Base-by-base conservation (phyloP, 306 rosid species). In the Leucaena leucocephala region DNA sequence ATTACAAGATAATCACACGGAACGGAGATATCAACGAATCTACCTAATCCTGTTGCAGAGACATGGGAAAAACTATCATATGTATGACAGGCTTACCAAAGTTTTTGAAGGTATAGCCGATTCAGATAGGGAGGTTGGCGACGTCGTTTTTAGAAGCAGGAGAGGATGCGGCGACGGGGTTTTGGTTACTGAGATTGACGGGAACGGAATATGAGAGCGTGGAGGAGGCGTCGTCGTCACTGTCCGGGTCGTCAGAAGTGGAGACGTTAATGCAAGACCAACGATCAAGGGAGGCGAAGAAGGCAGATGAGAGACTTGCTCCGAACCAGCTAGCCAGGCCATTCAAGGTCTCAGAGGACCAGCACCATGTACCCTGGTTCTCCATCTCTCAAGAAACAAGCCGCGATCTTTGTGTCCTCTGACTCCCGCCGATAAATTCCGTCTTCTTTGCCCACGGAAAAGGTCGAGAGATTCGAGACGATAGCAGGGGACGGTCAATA, bases 271-370 rank as follows among this genome's bases (percentile, higher is more conserved):
- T 83, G 76, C 91, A 89, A 45, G 90, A 89, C 74, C 86, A 91
- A 2, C 92, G 91, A 38, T 88, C 94, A 7, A 91, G 78, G 55
- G 97, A 89, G 22, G 91, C 81, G 80, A 89, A 86, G 91, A 91
- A 89, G 39, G 88, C 94, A 0, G 89, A 62, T 3, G 94, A 91
- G 0, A 89, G 48, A 49, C 81, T 89, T 36, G 83, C 68, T 11
- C 91, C 91, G 13, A 89, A 45, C 93, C 89, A 85, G 71, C 65
- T 77, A 6, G 91, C 91, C 79, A 82, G 62, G 15, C 80, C 87
- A 65, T 85, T 84, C 15, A 77, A 63, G 48, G 71, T 83, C 19
- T 79, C 86, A 16, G 84, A 84, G 4, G 86, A 84, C 70, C 85
- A 84, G 57, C 87, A 76, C 59, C 85, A 76, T 44, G 80, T 76